Evolutionary conservation across 306 rosid genomes (phyloP).

Genomic region (Dalbergia oliveri): DNA sequence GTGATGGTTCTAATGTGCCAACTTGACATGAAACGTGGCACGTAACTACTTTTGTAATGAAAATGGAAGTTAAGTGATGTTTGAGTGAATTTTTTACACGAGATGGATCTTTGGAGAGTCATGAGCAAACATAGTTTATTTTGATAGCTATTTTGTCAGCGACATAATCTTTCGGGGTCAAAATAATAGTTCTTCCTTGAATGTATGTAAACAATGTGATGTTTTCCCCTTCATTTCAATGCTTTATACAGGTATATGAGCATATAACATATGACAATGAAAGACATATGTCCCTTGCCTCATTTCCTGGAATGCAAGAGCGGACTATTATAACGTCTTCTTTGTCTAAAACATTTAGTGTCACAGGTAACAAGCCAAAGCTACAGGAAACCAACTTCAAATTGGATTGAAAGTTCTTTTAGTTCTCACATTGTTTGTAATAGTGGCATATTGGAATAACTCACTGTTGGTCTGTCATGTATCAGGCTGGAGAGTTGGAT

Average conservation of each 20-base stretch:
- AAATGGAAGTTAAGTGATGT: too few relatives aligned
- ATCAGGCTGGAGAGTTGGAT: constrained; percentile 96
- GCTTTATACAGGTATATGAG: constrained; percentile 72
- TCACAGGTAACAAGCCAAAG: constrained; percentile 80
- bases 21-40: too few relatives aligned
- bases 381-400: constrained; percentile 18
- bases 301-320: constrained; percentile 82
- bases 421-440: constrained; percentile 11
- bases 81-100: too few relatives aligned
- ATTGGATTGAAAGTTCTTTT: background rate
- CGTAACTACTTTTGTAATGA: too few relatives aligned
- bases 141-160: too few relatives aligned
- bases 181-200: background rate
- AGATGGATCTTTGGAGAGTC: too few relatives aligned
- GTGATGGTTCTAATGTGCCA: too few relatives aligned
- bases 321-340: constrained; percentile 88
- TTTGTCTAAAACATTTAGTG: constrained; percentile 78
- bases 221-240: constrained; percentile 29
- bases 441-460: constrained; percentile 23
- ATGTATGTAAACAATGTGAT: background rate
- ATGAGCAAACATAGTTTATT: too few relatives aligned
- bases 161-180: too few relatives aligned
- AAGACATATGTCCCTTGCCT: constrained; percentile 80
- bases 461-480: constrained; percentile 35
- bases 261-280: constrained; percentile 65